Percentiles rank a stretch among this genome's conserved stretches.
Conservation (phyloP, 768 basidiomycete species). For the Paxillus ammoniavirescens region DNA sequence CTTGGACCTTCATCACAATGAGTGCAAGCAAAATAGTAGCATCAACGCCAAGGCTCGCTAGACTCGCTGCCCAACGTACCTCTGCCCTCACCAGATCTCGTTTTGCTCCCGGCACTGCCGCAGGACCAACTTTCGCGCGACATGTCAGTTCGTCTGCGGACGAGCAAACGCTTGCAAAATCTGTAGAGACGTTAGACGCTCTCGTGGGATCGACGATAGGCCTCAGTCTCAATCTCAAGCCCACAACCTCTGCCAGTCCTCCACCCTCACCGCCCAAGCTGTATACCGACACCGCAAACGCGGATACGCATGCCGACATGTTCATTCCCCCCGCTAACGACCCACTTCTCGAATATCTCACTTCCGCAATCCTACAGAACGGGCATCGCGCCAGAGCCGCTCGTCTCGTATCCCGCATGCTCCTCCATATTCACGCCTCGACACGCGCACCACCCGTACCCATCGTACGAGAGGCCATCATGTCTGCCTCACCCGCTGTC, state of each 20-base stretch:
- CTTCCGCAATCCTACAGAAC: slow-evolving; percentile 58
- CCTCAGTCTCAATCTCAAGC: slow-evolving; percentile 9
- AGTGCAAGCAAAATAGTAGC: slow-evolving; percentile 7
- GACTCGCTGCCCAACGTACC: neutral
- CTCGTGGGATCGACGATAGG: slow-evolving; percentile 23
- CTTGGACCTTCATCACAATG: slow-evolving; percentile 1
- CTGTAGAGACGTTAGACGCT: slow-evolving; percentile 19
- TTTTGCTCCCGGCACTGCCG: neutral
- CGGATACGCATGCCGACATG: slow-evolving; percentile 21
- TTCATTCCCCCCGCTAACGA: slow-evolving; percentile 74
- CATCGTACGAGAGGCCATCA: slow-evolving; percentile 71
- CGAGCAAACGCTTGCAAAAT: slow-evolving; percentile 22
- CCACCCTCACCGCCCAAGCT: neutral
- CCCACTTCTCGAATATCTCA: slow-evolving; percentile 68
- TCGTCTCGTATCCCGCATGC: slow-evolving; percentile 54
- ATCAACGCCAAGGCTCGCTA: neutral
- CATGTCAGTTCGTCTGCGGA: slow-evolving; percentile 19
- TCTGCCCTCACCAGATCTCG: neutral
- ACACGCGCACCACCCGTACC: slow-evolving; percentile 80
- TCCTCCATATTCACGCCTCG: slow-evolving; percentile 69
- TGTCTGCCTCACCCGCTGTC: slow-evolving; percentile 69
- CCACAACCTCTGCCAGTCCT: neutral
- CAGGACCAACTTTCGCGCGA: slow-evolving; percentile 1
- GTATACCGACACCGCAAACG: neutral
- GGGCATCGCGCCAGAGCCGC: slow-evolving; percentile 66